phyloP scores from a whole-genome alignment of 2,329 filamentous ascomycete species.

The Trichothecium roseum region DNA sequence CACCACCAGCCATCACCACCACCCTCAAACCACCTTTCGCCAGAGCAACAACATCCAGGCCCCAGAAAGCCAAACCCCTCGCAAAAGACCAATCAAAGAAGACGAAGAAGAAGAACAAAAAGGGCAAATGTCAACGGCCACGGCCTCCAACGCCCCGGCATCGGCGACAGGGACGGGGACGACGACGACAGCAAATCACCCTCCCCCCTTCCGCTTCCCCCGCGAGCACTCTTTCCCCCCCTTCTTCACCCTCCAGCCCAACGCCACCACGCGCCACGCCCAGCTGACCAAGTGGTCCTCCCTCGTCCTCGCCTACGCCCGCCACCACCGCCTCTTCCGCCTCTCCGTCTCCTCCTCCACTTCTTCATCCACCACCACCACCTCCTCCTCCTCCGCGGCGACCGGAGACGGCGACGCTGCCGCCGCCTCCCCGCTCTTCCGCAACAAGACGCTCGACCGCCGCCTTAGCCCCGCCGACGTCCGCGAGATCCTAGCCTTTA shows the following conservation, averaged over 20 bases:
- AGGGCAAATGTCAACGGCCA: no score
- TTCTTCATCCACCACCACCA: constrained; percentile 71
- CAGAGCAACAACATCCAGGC: no score
- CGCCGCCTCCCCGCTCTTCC: constrained; percentile 44
- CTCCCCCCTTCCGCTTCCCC: constrained; percentile 41
- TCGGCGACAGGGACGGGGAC: no score
- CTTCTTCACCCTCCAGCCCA: constrained; percentile 76
- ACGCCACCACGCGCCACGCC: constrained; percentile 60
- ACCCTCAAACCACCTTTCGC: no score
- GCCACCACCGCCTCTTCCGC: constrained; percentile 64
- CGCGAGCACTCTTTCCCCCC: constrained; percentile 67
- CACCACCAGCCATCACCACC: no score
- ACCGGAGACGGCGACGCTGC: no score
- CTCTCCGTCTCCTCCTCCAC: constrained; percentile 61
- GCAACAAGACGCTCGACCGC: constrained; percentile 43
- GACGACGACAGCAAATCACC: not conserved
- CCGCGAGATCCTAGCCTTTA: constrained; percentile 47
- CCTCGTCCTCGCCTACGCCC: constrained; percentile 76
- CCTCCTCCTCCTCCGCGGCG: constrained; percentile 64
- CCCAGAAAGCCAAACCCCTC: no score
- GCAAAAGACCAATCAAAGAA: no score
- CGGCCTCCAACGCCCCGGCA: no score
- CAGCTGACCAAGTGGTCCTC: constrained; percentile 80
- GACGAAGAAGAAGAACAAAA: no score
- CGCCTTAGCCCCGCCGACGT: constrained; percentile 40